Evolutionary conservation across 352 stramenopile species (phyloP), one percentile per base, ranked within the genome.

Genomic region (Globisporangium ultimum): DNA sequence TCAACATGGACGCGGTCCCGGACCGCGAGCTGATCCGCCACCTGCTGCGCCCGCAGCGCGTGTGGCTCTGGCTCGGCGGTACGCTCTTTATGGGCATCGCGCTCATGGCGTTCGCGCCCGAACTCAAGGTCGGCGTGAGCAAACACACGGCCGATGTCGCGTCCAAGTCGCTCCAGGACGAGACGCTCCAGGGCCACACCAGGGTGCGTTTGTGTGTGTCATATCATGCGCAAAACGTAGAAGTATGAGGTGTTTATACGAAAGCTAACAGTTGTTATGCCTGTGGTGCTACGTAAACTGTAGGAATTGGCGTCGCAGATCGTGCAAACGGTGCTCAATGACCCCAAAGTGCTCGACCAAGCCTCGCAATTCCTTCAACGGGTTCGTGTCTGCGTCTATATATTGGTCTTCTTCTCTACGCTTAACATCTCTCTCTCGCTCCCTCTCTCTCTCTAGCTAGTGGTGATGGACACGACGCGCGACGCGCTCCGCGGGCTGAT

Each of bases 241-340:
- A 38, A 32, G 32, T 0, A n/a, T 28, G 21, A n/a, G 22, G 28
- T 53, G n/a, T 53, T 9, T 9, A 12, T 32, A 43, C 22, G 22
- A 14, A 42, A n/a, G 46, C n/a, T 59, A 34, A 64, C 40, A 41
- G 11, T 6, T n/a, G 48, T 54, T 22, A 14, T 41, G 3, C 3
- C 36, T n/a, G 49, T 34, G 11, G 21, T 48, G 34, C 12, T 8
- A 42, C 10, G 24, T 12, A 43, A 48, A 6, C 3, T 36, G 12
- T 14, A 74, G 66, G 71, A 92, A 47, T 58, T 94, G 45, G 84
- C 84, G 8, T 92, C 82, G 9, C 82, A 92, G 72, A 94, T 94
- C 65, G 82, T 94, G 12, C 84, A 94, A 66, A 94, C 84, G 8
- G 82, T 94, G 65, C 70, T 94, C 14, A 92, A 92, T 54, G 84